Base-by-base conservation (phyloP, 768 basidiomycete genomes). In the Cyclocybe aegerita region DNA sequence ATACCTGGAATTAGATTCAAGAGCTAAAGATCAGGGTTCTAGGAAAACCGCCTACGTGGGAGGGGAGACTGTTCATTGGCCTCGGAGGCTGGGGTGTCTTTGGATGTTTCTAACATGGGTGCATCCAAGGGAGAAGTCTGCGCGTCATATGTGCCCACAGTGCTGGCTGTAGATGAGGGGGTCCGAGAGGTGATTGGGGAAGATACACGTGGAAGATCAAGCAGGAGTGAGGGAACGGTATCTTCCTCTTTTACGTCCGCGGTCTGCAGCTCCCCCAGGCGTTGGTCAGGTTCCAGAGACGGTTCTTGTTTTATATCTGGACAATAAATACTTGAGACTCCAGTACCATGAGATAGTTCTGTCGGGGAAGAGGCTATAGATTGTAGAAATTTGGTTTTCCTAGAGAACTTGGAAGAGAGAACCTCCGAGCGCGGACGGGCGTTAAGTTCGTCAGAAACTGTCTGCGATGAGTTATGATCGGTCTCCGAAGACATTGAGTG, bases 401-500 rank as follows among this genome's bases (percentile, higher is more conserved):
- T 51, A 46, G 46, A 45, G 45, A 57, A 53, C 42, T 57, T 57
- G 23, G 56, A 53, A 5, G 53, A 54, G 8, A 57, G 47, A 33
- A 39, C 23, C 23, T 23, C 23, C 23, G 23, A 23, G 23, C 23
- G 23, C 23, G 23, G 23, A 23, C 23, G 3, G 23, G 23, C 23
- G 23, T 23, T 23, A 23, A 23, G 23, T 23, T 23, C 23, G 5
- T 23, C 23, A 23, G 23, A 23, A 23, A 23, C 23, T 23, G 23
- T 23, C 23, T 23, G 23, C 23, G 23, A 23, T 23, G 23, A 23
- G 23, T 23, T 23, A 23, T 23, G 23, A 23, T 23, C 5, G 23
- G 23, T 5, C 23, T 23, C 23, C 23, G 23, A 23, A 23, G 23
- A 23, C 23, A 23, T 23, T 23, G 23, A 23, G 23, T 23, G 23